phyloP scores from a whole-genome alignment of 768 basidiomycete genomes.

The Kwoniella sp. region DNA sequence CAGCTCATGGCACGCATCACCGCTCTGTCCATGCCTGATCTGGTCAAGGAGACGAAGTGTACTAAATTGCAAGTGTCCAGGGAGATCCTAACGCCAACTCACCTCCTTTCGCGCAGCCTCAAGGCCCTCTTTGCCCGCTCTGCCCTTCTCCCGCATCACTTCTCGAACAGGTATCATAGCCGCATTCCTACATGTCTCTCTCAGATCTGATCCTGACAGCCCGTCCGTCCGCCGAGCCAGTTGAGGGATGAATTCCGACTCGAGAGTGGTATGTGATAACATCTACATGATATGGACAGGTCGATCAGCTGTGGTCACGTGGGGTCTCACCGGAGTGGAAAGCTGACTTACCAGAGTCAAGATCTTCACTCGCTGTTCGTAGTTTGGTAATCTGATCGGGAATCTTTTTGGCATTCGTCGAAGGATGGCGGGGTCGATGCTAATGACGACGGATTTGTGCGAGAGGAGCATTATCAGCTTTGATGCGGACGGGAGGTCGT shows the following conservation, averaged over 20 bases:
- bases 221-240: slow-evolving; percentile 74
- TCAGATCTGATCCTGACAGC: slow-evolving; percentile 84
- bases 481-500: neutral
- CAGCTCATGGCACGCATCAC: neutral
- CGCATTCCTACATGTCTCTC: slow-evolving; percentile 88
- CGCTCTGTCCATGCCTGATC: neutral
- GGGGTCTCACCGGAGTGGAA: too few species aligned
- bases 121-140: slow-evolving; percentile 60
- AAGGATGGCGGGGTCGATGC: slow-evolving; percentile 56
- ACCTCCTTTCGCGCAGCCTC: slow-evolving; percentile 61
- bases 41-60: too few species aligned
- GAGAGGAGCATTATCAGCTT: neutral
- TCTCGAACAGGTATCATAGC: slow-evolving; percentile 77
- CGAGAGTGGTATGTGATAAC: slow-evolving; percentile 74
- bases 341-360: slow-evolving; percentile 66
- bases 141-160: slow-evolving; percentile 52
- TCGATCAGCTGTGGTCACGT: neutral
- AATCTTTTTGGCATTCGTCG: slow-evolving; percentile 95
- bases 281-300: slow-evolving; percentile 63
- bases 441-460: slow-evolving; percentile 8
- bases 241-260: slow-evolving; percentile 64
- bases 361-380: slow-evolving; percentile 79
- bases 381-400: slow-evolving; percentile 75
- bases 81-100: slow-evolving; percentile 35
- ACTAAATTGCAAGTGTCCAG: too few species aligned